Evolutionary conservation across 2,329 filamentous ascomycete species (phyloP).

Genomic region (Pseudophaeomoniella oleicola): DNA sequence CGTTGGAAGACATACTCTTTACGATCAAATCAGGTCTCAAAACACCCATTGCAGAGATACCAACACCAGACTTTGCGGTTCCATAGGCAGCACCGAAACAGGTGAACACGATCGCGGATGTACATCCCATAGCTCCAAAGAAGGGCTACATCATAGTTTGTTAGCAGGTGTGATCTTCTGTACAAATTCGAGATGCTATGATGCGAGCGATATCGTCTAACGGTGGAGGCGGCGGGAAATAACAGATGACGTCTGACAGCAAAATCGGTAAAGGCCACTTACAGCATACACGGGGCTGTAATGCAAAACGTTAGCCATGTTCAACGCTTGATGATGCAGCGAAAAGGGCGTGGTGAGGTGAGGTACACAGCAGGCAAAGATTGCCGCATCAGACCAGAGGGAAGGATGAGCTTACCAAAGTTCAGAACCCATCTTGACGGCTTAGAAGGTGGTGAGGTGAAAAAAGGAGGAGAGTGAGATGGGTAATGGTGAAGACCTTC

Average conservation of each 20-base stretch:
- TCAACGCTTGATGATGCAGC: conserved; percentile 13
- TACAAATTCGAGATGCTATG: neutral
- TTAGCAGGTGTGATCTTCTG: conserved; percentile 13
- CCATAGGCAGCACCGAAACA: conserved; percentile 95
- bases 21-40: conserved; percentile 95
- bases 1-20: conserved; percentile 61
- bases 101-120: conserved; percentile 87
- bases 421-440: conserved; percentile 58
- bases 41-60: conserved; percentile 97
- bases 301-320: conserved; percentile 29
- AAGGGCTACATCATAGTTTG: conserved; percentile 48
- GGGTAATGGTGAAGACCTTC: neutral
- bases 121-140: conserved; percentile 96
- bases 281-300: conserved; percentile 94
- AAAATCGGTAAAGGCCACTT: conserved; percentile 39
- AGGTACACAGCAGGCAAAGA: conserved; percentile 9
- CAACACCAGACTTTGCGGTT: conserved; percentile 97
- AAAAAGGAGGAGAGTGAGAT: conserved; percentile 3
- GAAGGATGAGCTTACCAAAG: conserved; percentile 65
- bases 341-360: conserved; percentile 4
- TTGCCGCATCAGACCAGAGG: no score
- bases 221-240: conserved; percentile 4
- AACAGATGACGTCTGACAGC: conserved; percentile 5
- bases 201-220: neutral
- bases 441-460: neutral